These are phyloP conservation scores for Eremochloa ophiuroides DNA, from an alignment of 176 grass and related monocot species.

Conservation along the genomic window DNA sequence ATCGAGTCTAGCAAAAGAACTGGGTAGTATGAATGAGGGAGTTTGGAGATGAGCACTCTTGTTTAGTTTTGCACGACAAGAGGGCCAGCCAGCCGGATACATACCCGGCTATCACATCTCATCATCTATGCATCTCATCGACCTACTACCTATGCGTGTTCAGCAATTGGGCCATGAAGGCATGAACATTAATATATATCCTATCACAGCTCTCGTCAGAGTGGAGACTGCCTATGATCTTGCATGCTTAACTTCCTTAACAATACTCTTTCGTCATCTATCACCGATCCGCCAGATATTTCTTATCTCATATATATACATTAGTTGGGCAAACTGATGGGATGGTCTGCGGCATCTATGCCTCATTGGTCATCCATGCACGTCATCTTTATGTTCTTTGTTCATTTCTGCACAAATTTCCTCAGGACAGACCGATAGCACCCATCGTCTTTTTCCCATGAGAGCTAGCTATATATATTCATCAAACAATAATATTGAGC, in stretches of 20 bases:
- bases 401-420: neutral
- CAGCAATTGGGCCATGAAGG: slow-evolving; percentile 25
- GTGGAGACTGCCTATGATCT: neutral
- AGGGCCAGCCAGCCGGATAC: neutral
- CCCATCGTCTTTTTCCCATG: neutral
- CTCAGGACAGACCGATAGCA: neutral
- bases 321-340: neutral
- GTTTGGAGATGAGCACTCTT: no score
- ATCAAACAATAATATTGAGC: no score
- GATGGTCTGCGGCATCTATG: neutral
- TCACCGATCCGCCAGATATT: neutral
- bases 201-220: slow-evolving; percentile 38
- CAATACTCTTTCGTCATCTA: slow-evolving; percentile 35
- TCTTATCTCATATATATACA: neutral
- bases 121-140: slow-evolving; percentile 19
- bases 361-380: neutral
- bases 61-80: slow-evolving; percentile 74
- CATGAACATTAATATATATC: slow-evolving; percentile 6
- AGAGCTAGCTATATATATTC: no score
- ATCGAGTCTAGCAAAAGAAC: no score
- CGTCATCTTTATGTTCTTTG: neutral
- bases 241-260: slow-evolving; percentile 42
- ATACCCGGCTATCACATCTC: neutral
- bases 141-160: slow-evolving; percentile 4
- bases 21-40: no score